Conservation (phyloP, 306 rosid species). For the Arachis hypogaea region DNA sequence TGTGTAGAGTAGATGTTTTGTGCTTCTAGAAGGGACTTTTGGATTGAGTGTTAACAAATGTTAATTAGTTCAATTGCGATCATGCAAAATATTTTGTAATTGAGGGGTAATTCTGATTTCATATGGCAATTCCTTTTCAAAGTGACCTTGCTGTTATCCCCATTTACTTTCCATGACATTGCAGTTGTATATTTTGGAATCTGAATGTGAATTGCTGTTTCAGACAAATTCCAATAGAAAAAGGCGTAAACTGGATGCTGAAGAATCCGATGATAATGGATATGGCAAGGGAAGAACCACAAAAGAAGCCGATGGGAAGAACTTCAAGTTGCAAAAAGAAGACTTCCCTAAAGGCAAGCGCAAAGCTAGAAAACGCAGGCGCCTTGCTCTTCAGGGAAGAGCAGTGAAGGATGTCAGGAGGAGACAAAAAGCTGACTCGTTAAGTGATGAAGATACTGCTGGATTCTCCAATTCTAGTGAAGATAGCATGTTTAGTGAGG, state of each 20-base stretch:
- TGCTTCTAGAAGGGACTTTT: too few species aligned
- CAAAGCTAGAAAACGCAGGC: constrained; percentile 88
- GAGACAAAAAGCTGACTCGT: constrained; percentile 59
- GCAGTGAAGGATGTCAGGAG: constrained; percentile 82
- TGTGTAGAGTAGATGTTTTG: too few species aligned
- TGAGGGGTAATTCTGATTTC: not conserved
- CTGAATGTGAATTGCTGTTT: constrained; percentile 36
- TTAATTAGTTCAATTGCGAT: constrained; percentile 7
- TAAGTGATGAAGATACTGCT: constrained; percentile 66
- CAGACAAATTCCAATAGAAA: constrained; percentile 90
- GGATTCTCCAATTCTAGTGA: constrained; percentile 79
- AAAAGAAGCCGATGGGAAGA: constrained; percentile 69
- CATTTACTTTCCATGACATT: constrained; percentile 25
- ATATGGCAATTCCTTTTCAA: constrained; percentile 29
- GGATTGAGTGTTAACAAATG: not conserved
- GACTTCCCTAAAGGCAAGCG: constrained; percentile 97
- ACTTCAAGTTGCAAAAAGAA: constrained; percentile 78
- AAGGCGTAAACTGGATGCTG: constrained; percentile 82
- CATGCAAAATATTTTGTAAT: not conserved
- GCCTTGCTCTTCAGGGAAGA: constrained; percentile 89
- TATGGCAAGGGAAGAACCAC: constrained; percentile 58
- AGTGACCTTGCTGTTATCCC: constrained; percentile 11
- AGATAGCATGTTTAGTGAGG: constrained; percentile 79
- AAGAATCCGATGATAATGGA: constrained; percentile 89
- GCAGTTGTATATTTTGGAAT: constrained; percentile 29